Base-by-base conservation (phyloP, 768 basidiomycete species). In the Hericium alpestre region DNA sequence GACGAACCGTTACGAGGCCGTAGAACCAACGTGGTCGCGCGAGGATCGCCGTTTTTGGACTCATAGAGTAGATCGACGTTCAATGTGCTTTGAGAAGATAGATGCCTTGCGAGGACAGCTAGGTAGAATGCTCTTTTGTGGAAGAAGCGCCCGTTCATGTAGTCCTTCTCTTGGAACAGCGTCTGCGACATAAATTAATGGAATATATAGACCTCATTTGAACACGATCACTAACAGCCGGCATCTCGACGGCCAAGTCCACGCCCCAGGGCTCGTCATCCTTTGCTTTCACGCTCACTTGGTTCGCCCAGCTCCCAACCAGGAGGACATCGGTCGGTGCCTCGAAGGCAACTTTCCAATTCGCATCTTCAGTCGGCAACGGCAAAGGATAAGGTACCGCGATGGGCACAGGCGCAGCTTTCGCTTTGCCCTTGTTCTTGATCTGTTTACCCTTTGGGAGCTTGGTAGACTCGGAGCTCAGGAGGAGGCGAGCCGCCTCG, bases 101-200 rank as follows among this genome's bases (percentile, higher is more conserved):
- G 67, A 1, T 81, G 79, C 8, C 79, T 75, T 1, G 90, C 88
- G 48, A 98, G 73, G 4, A 79, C 80, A 7, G 93, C 87, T 18
- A 97, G 79, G 70, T 91, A 99, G 67, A 87, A 93, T 0, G 91
- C 85, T 40, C 90, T 78, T 67, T 98, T 98, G 67, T 94, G 87
- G 67, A 95, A 94, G 68, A 87, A 93, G 11, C 96, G 82, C 8
- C 84, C 80, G 66, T 93, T 86, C 57, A 93, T 74, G 61, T 92
- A 90, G 66, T 98, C 94, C 67, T 98, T 99, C 65, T 94, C 91
- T 73, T 95, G 91, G 65, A 98, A 94, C n/a, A 96, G 73, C 50
- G 63, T 68, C 87, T 89, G 56, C 4, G 38, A 10, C n/a, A 22
- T 49, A 20, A 10, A 46, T 47, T 20, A 7, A 13, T 18, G 16